Base-by-base conservation (phyloP, 306 rosid genomes). In the Dryas alaskensis region DNA sequence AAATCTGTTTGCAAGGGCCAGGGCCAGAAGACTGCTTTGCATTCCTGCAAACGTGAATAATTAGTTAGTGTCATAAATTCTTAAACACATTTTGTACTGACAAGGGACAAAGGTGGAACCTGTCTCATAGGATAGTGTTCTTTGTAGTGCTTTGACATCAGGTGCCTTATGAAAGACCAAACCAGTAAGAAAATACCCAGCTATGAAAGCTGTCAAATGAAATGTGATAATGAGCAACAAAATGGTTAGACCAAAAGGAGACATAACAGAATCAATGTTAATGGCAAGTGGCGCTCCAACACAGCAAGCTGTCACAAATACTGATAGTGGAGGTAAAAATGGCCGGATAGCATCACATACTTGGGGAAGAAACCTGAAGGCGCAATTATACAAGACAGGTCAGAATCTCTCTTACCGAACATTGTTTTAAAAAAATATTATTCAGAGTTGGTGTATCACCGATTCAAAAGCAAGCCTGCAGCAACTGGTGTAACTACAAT, bases 21-120 rank as follows among this genome's bases (percentile, higher is more conserved):
- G 92, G 72, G 96, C 98, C 62, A 93, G 96, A 76, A 93, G 97
- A 78, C 98, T 93, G 81, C 98, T 91, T 77, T 93, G 98, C 98
- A 91, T 93, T 75, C 98, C 98, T 93, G 85, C 67, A 82, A 53
- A 53, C 59, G 40, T 12, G 5, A 82, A 52, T 37, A 44, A 47
- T 64, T 74, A 39, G 45, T 53, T 57, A 45, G 51, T 51, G 22
- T 37, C 43, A 73, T 13, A 51, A 49, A 70, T 73, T 71, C 42
- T 52, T 22, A 70, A 72, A 50, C 62, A 67, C 62, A 54, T 79
- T 65, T 42, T 54, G 10, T 40, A 55, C 61, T 46, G 64, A 50
- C 7, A 75, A 19, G 9, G 50, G 73, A 65, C 53, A 81, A 75
- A 73, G 70, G 19, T 4, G 48, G 72, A 70, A 93, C 98, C 98